These are phyloP conservation scores for Sordariomycetes sp. DNA, from an alignment of 2,329 filamentous ascomycete species.

Conservation along the genomic window DNA sequence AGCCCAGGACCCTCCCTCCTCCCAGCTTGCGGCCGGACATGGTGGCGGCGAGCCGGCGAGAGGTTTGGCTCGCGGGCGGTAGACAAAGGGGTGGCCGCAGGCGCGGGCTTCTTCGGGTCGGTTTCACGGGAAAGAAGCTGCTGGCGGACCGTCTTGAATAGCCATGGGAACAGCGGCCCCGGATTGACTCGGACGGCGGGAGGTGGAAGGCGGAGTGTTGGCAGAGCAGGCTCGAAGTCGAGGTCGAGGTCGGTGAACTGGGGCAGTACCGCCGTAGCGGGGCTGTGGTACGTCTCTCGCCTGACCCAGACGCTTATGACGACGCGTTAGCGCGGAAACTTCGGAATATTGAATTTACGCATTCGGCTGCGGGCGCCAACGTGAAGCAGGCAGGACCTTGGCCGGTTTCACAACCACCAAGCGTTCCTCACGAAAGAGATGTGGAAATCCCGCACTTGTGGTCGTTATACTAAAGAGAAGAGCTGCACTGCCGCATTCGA, in stretches of 20 bases:
- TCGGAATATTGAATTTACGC: background rate
- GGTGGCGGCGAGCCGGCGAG: constrained; percentile 8
- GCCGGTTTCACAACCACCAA: background rate
- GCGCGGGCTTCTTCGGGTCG: background rate
- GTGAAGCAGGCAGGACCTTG: background rate
- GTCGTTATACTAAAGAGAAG: no score
- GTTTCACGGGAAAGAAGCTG: background rate
- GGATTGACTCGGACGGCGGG: background rate
- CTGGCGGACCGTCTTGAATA: background rate
- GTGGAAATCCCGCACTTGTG: no score
- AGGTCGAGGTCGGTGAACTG: background rate
- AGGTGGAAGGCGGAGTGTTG: background rate
- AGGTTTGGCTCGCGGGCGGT: background rate
- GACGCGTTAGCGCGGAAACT: background rate
- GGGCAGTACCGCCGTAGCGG: background rate
- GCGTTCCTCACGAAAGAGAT: background rate
- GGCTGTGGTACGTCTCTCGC: background rate
- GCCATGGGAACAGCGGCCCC: background rate
- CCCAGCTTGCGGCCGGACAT: constrained; percentile 86
- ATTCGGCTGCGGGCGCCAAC: background rate
- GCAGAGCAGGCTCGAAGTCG: no score
- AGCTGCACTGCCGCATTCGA: no score
- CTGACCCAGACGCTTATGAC: background rate
- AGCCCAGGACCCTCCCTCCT: constrained; percentile 84
- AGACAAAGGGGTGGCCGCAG: background rate